Base-by-base conservation (phyloP, 2,329 filamentous ascomycete genomes). In the Blastomyces parvus region DNA sequence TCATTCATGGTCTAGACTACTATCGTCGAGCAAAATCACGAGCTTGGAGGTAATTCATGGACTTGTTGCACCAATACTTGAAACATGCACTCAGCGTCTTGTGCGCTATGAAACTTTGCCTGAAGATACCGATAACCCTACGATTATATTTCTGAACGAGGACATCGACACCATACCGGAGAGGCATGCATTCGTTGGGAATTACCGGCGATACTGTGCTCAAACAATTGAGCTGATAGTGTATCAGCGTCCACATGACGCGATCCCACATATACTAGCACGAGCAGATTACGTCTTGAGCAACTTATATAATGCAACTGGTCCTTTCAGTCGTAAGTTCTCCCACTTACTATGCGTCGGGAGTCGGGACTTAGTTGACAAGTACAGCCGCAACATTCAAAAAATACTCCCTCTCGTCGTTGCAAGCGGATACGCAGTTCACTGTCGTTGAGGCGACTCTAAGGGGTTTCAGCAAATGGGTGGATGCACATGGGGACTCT, bases 121-220 rank as follows among this genome's bases (percentile, higher is more conserved):
- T 0, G 87, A 93, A 66, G 89, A 96, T 66, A 88, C 87, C 0
- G 84, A 90, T 57, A 88, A 97, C 69, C 83, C 89, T 1, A 92
- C 89, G 0, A 84, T 91, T 64, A 80, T 90, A 13, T 94, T 96
- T 68, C 81, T 99, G 1, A 82, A 91, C 70, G 92, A 97, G 71
- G 94, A 99, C 72, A 95, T 96, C 63, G 94, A 99, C 71, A 97
- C 93, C 0, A 81, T 93, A 25, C 94, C 94, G 0, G 94, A 99
- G 73, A 85, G 91, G 30, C 94, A 99, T 76, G 91, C 91, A 0
- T 99, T 99, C 73, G 82, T 97, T 13, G 91, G 93, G 3, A 97
- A 99, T 72, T 99, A 99, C 74, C 84, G 94, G 48, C 85, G 94
- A 64, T 97, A 96, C 71, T 94, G 91, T 73, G 86, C 87, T 2